Conservation (phyloP, 345 rosid genomes). For the Lumnitzera racemosa region DNA sequence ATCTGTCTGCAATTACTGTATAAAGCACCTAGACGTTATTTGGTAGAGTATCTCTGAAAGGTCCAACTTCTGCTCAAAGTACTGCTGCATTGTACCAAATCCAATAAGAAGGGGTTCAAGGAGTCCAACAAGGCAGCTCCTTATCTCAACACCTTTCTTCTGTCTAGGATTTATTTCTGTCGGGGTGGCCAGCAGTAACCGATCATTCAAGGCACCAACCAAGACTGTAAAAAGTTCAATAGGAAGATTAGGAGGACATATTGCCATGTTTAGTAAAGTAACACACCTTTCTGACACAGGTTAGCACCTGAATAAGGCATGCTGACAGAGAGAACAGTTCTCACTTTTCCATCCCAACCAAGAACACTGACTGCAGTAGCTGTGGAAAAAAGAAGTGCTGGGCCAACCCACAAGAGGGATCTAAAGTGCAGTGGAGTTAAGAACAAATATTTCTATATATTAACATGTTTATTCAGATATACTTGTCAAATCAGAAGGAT, state of each 20-base stretch:
- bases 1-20: too few relatives aligned
- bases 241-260: too few relatives aligned
- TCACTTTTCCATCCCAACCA: conserved; percentile 96
- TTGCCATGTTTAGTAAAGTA: too few relatives aligned
- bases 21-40: conserved; percentile 74
- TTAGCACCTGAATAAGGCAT: conserved; percentile 76
- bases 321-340: conserved; percentile 78
- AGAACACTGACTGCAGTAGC: conserved; percentile 75
- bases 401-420: conserved; percentile 97
- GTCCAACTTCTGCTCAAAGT: conserved; percentile 88
- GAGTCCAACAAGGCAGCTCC: conserved; percentile 92
- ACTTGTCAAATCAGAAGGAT: too few relatives aligned
- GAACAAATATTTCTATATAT: conserved; percentile 7
- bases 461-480: too few relatives aligned
- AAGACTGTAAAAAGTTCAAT: conserved; percentile 43
- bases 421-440: conserved; percentile 69
- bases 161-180: conserved; percentile 87
- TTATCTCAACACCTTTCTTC: conserved; percentile 78
- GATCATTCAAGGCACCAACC: conserved; percentile 90
- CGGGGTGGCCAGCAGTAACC: conserved; percentile 69
- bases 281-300: conserved; percentile 6
- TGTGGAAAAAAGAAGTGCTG: conserved; percentile 92
- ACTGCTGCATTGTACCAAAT: conserved; percentile 94
- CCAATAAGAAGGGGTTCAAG: conserved; percentile 99
- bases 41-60: conserved; percentile 87